These are phyloP conservation scores for Cardamine chenopodiifolia DNA, from an alignment of 345 rosid species.

Conservation along the genomic window DNA sequence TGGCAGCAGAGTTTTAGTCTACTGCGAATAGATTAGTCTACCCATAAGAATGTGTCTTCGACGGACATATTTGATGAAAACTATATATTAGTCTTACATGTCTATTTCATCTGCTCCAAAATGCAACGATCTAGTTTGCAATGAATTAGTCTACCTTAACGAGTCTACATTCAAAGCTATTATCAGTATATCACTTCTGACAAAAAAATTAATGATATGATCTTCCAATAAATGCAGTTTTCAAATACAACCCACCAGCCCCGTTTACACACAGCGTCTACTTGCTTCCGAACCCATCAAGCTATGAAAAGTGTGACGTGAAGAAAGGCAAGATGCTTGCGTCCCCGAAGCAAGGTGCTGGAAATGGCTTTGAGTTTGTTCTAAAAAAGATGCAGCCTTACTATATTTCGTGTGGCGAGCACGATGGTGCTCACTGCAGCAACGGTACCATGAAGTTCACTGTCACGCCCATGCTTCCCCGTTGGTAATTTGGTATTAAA, in stretches of 20 bases:
- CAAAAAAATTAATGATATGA: background rate
- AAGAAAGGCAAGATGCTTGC: slow-evolving; percentile 58
- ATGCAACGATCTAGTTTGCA: no score
- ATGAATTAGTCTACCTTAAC: no score
- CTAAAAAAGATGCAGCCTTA: slow-evolving; percentile 50
- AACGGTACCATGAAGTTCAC: slow-evolving; percentile 71
- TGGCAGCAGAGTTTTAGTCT: no score
- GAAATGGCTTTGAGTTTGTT: slow-evolving; percentile 63
- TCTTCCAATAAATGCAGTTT: slow-evolving; percentile 55
- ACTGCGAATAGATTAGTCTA: no score
- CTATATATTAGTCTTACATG: no score
- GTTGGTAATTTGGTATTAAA: slow-evolving; percentile 22
- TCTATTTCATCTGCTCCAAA: no score
- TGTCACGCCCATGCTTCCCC: slow-evolving; percentile 49
- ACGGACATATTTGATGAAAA: no score
- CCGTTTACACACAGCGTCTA: slow-evolving; percentile 65
- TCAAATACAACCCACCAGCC: slow-evolving; percentile 69
- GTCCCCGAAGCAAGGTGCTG: slow-evolving; percentile 53
- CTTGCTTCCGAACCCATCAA: slow-evolving; percentile 51
- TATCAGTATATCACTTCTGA: background rate
- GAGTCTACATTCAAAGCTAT: background rate
- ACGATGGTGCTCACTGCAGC: slow-evolving; percentile 62
- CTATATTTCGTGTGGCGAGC: slow-evolving; percentile 75
- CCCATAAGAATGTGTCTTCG: no score
- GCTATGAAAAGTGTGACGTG: slow-evolving; percentile 57